Conservation (phyloP, 345 rosid genomes). For the Gossypium longicalyx region DNA sequence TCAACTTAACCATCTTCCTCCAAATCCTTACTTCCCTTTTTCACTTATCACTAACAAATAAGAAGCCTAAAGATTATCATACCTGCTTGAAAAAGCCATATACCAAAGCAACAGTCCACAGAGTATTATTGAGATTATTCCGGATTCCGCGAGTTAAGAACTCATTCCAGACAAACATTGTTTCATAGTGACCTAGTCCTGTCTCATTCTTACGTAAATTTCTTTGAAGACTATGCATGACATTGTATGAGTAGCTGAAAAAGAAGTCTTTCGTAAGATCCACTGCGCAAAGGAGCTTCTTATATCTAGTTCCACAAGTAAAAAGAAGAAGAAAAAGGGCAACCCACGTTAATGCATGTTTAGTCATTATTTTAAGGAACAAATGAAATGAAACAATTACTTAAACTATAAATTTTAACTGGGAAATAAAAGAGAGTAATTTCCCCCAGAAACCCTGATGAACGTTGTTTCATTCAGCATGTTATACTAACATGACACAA, state of each 20-base stretch:
- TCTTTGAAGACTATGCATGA: conserved; percentile 84
- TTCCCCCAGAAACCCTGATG: conserved; percentile 44
- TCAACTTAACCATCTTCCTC: neutral
- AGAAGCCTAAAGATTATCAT: conserved; percentile 9
- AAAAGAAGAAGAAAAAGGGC: conserved; percentile 24
- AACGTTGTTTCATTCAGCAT: conserved; percentile 62
- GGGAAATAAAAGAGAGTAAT: conserved; percentile 18
- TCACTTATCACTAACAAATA: neutral
- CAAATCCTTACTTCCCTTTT: neutral
- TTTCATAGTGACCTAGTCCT: conserved; percentile 49
- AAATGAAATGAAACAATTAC: conserved; percentile 19
- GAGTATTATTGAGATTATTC: conserved; percentile 51
- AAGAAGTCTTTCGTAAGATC: conserved; percentile 98
- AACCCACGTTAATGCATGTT: conserved; percentile 31
- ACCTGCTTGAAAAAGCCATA: conserved; percentile 99
- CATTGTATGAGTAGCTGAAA: conserved; percentile 87
- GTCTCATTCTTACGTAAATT: conserved; percentile 47
- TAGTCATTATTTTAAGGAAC: conserved; percentile 16
- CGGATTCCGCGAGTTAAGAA: conserved; percentile 74
- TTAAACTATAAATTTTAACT: conserved; percentile 17
- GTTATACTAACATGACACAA: conserved; percentile 51
- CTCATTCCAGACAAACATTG: conserved; percentile 95
- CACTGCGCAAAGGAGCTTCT: conserved; percentile 87
- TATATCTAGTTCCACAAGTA: conserved; percentile 65
- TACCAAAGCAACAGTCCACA: conserved; percentile 91